phyloP scores from a whole-genome alignment of 805 yeast genomes.

The Candida railenensis region DNA sequence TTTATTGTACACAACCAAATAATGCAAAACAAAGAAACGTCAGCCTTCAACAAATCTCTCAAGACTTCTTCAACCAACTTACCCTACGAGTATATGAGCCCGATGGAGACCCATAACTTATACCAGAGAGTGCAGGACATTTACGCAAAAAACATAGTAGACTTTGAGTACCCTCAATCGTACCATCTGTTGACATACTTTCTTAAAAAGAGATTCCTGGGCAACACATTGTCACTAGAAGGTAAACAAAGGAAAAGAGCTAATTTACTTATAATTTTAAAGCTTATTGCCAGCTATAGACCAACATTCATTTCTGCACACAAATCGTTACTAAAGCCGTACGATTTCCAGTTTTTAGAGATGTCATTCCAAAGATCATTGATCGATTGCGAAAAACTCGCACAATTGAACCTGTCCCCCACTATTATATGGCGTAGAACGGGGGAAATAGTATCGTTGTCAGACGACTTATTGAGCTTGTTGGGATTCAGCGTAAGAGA shows the following conservation, averaged over 20 bases:
- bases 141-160: constrained; percentile 44
- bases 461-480: constrained; percentile 69
- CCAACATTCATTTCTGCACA: constrained; percentile 80
- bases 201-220: constrained; percentile 54
- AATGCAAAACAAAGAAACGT: neutral
- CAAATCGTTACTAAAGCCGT: constrained; percentile 62
- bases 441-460: constrained; percentile 78
- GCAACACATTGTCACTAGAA: constrained; percentile 37
- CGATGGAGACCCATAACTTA: constrained; percentile 55
- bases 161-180: constrained; percentile 62
- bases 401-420: constrained; percentile 64
- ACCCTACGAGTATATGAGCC: constrained; percentile 48
- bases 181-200: constrained; percentile 61
- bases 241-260: constrained; percentile 29
- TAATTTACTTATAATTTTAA: constrained; percentile 43
- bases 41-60: neutral
- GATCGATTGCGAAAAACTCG: constrained; percentile 44
- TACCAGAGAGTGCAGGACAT: constrained; percentile 52
- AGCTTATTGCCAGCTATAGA: constrained; percentile 62
- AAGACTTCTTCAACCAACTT: neutral
- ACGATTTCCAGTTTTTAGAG: constrained; percentile 57
- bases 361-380: constrained; percentile 45
- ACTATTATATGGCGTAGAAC: constrained; percentile 85
- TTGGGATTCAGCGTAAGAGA: constrained; percentile 63
- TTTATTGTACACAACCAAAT: neutral